Conservation (phyloP, 2,329 filamentous ascomycete species). For the Ambrosiella cleistominuta region DNA sequence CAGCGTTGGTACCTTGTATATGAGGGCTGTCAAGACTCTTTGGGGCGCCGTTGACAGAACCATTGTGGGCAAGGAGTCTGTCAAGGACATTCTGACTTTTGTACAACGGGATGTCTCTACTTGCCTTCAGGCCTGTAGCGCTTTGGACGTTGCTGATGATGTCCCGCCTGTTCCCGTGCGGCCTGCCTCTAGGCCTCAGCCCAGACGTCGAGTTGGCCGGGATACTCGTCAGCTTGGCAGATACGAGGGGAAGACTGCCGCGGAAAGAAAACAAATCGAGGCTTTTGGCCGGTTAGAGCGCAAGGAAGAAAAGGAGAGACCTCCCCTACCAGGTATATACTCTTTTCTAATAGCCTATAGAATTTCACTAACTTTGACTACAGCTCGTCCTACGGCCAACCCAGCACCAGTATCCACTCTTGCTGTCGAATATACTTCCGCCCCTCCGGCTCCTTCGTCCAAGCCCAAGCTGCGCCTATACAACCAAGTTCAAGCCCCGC, state of each 20-base stretch:
- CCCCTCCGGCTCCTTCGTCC: neutral
- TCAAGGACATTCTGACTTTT: constrained; percentile 34
- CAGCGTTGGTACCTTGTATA: constrained; percentile 57
- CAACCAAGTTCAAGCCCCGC: constrained; percentile 39
- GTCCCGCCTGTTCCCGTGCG: constrained; percentile 29
- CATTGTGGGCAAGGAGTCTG: constrained; percentile 26
- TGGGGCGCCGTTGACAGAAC: constrained; percentile 53
- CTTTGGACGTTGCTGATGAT: constrained; percentile 5
- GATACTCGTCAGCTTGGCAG: neutral
- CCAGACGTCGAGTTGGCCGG: neutral
- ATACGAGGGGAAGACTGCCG: constrained; percentile 9
- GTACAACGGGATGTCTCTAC: constrained; percentile 35
- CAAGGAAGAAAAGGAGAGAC: constrained; percentile 3
- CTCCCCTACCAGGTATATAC: constrained; percentile 5
- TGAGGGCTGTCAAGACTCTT: constrained; percentile 56
- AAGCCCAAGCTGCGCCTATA: constrained; percentile 36
- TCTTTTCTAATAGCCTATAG: neutral
- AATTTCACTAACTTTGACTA: neutral
- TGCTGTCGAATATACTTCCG: neutral
- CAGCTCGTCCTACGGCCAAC: constrained; percentile 5
- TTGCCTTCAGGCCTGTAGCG: constrained; percentile 40
- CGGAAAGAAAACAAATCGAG: constrained; percentile 10
- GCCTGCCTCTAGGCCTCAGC: constrained; percentile 1
- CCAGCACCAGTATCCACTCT: neutral
- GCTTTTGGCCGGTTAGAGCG: constrained; percentile 4